Conservation (phyloP, 2,329 filamentous ascomycete species). For the Beauveria scarabaeidicola region DNA sequence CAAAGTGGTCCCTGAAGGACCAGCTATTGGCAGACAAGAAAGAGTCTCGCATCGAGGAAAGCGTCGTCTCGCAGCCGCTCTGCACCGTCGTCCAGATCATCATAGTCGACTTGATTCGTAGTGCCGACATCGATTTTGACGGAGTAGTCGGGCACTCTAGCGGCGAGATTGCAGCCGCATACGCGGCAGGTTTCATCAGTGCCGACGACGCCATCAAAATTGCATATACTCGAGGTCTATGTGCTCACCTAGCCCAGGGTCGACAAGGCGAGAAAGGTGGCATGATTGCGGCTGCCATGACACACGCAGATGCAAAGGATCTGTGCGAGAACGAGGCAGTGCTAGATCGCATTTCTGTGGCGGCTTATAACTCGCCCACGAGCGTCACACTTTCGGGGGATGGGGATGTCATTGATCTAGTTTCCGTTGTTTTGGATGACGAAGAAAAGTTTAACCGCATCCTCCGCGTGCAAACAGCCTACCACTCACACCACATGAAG, state of each 20-base stretch:
- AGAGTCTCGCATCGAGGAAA: constrained; percentile 19
- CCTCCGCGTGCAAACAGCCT: constrained; percentile 21
- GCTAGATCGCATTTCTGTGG: constrained; percentile 12
- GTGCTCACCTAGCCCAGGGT: constrained; percentile 26
- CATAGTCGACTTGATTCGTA: constrained; percentile 30
- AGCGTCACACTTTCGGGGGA: constrained; percentile 20
- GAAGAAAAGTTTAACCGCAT: constrained; percentile 14
- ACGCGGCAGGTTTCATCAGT: constrained; percentile 29
- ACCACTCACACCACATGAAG: constrained; percentile 24
- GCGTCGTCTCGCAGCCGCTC: constrained; percentile 28
- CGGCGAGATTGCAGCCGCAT: constrained; percentile 37
- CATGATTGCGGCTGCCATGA: constrained; percentile 41
- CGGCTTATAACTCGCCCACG: constrained; percentile 13
- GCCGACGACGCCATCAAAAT: constrained; percentile 33
- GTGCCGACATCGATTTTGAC: constrained; percentile 26
- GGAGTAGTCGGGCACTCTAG: constrained; percentile 33
- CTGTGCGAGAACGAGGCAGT: neutral
- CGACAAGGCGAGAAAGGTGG: constrained; percentile 32
- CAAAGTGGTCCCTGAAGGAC: constrained; percentile 23
- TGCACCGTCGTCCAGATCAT: constrained; percentile 35
- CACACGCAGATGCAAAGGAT: constrained; percentile 11
- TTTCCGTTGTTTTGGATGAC: constrained; percentile 10
- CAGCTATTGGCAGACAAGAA: constrained; percentile 22
- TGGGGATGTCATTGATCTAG: constrained; percentile 14
- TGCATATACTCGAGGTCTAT: constrained; percentile 36